phyloP scores from a whole-genome alignment of 495 filamentous ascomycete genomes.

The Chaetomidium leptoderma region DNA sequence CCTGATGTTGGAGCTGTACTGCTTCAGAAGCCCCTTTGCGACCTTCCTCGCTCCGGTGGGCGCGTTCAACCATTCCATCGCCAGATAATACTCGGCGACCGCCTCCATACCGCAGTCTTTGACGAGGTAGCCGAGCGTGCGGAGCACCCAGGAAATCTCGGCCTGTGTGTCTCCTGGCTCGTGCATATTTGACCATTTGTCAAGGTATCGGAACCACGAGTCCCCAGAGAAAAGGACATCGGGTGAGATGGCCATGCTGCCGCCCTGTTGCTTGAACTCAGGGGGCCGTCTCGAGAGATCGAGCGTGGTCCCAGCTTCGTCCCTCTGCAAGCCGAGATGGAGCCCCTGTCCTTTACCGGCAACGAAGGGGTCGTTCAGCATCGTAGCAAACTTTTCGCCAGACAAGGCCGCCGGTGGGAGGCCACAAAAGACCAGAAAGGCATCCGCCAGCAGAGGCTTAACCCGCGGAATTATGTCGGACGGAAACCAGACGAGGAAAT shows the following conservation, averaged over 20 bases:
- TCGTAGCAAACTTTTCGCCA: conserved; percentile 9
- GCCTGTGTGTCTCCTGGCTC: conserved; percentile 22
- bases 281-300: conserved; percentile 29
- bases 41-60: conserved; percentile 58
- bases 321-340: neutral
- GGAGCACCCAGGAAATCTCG: conserved; percentile 47
- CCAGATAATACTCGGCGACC: conserved; percentile 67
- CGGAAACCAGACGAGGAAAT: conserved; percentile 56
- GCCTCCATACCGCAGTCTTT: conserved; percentile 39
- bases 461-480: conserved; percentile 30
- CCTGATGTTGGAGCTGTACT: conserved; percentile 56
- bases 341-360: conserved; percentile 14
- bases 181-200: conserved; percentile 16
- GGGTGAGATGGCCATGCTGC: conserved; percentile 30
- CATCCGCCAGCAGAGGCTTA: conserved; percentile 53
- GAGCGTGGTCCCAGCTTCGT: neutral
- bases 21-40: conserved; percentile 69
- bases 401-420: conserved; percentile 51
- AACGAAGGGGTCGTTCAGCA: conserved; percentile 39
- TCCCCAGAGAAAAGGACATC: conserved; percentile 36
- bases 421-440: conserved; percentile 65
- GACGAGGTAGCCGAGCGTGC: conserved; percentile 55
- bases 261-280: conserved; percentile 35
- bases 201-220: conserved; percentile 39
- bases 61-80: conserved; percentile 60